Evolutionary conservation across 2,329 filamentous ascomycete species (phyloP).

Genomic region (Pseudodiploospora longispora): DNA sequence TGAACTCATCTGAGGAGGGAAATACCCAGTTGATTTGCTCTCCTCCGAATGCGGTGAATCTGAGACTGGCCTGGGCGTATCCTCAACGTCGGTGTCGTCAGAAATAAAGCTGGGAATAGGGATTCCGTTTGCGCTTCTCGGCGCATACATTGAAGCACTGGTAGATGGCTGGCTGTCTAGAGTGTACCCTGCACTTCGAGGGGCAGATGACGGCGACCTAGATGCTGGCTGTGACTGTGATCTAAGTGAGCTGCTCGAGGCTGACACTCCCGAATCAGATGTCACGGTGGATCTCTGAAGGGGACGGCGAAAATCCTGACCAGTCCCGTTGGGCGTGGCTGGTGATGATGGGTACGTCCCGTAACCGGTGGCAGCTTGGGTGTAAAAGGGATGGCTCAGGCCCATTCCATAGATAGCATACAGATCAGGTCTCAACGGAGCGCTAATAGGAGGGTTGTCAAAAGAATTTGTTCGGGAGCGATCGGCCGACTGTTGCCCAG

Average conservation of each 20-base stretch:
- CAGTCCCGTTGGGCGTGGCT: slow-evolving; percentile 32
- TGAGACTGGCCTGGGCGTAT: slow-evolving; percentile 30
- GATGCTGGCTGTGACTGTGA: slow-evolving; percentile 61
- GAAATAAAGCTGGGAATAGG: slow-evolving; percentile 48
- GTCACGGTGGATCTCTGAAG: slow-evolving; percentile 45
- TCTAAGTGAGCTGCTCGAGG: slow-evolving; percentile 48
- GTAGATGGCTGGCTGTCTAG: slow-evolving; percentile 26
- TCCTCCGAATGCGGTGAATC: slow-evolving; percentile 44
- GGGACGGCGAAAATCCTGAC: slow-evolving; percentile 48
- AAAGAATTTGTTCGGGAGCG: slow-evolving; percentile 56
- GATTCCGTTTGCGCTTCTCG: slow-evolving; percentile 39
- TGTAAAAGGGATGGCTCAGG: slow-evolving; percentile 37
- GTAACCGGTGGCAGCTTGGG: slow-evolving; percentile 35
- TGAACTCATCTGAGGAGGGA: slow-evolving; percentile 13
- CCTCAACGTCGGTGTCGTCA: slow-evolving; percentile 45
- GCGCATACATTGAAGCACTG: slow-evolving; percentile 25
- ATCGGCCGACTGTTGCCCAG: slow-evolving; percentile 30
- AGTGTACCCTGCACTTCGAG: slow-evolving; percentile 16
- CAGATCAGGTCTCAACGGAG: slow-evolving; percentile 48
- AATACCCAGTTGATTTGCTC: slow-evolving; percentile 21
- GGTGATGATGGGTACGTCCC: slow-evolving; percentile 51
- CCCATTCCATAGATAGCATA: slow-evolving; percentile 41
- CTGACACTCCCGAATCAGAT: slow-evolving; percentile 38
- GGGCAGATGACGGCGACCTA: slow-evolving; percentile 29
- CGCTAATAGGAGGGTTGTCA: slow-evolving; percentile 52